These are phyloP conservation scores for Luzula sylvatica DNA, from an alignment of 176 grass and related monocot genomes.

Conservation along the genomic window DNA sequence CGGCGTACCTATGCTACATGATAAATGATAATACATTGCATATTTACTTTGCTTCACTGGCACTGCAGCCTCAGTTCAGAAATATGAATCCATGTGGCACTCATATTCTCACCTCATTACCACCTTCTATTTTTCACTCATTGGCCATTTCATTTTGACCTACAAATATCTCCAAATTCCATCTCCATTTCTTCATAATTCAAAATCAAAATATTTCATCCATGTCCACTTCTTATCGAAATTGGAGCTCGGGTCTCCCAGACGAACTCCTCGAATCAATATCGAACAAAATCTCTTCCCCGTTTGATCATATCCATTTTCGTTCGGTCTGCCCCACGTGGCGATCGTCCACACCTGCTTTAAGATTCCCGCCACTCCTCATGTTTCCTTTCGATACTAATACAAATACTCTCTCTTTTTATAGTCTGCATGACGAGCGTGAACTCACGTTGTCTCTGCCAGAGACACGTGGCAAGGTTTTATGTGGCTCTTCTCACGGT, in stretches of 20 bases:
- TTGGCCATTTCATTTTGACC: no score
- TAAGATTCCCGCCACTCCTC: neutral
- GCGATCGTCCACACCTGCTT: neutral
- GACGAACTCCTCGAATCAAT: neutral
- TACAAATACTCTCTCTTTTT: neutral
- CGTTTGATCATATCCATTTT: neutral
- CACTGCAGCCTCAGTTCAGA: neutral
- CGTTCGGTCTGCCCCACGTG: neutral
- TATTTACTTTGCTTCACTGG: neutral
- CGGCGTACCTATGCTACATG: no score
- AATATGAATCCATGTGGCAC: neutral
- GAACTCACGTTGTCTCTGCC: neutral
- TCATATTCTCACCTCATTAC: neutral
- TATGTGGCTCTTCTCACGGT: conserved; percentile 3
- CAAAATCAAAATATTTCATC: neutral
- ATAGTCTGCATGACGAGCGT: neutral
- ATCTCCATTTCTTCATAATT: neutral
- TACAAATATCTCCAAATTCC: neutral
- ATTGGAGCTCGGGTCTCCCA: conserved; percentile 6
- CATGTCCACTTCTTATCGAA: neutral
- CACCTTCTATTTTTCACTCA: neutral
- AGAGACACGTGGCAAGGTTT: neutral
- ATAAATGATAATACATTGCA: no score
- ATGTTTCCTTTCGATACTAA: neutral
- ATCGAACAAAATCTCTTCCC: neutral